Evolutionary conservation across 768 basidiomycete genomes (phyloP).

Genomic region (Boletus subparvulus): DNA sequence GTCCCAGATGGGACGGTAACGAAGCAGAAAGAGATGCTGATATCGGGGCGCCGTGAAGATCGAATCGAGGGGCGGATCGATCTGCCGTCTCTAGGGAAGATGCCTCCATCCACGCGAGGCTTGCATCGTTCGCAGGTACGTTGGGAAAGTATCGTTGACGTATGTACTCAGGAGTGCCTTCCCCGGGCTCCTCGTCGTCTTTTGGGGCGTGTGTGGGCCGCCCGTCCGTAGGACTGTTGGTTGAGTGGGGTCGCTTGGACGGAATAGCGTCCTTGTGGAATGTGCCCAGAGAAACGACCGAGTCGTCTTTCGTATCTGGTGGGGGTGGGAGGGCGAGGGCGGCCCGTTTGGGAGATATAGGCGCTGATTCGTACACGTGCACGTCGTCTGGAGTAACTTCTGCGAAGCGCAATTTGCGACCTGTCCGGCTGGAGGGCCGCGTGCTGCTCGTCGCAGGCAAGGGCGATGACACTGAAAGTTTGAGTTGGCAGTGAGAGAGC

Average conservation of each 20-base stretch:
- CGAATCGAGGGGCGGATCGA: slow-evolving; percentile 57
- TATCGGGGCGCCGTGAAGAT: slow-evolving; percentile 73
- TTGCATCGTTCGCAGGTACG: slow-evolving; percentile 65
- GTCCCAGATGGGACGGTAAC: slow-evolving; percentile 80
- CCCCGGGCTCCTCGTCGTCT: slow-evolving; percentile 43
- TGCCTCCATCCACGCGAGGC: slow-evolving; percentile 73
- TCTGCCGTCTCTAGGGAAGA: slow-evolving; percentile 10
- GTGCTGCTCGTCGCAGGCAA: slow-evolving; percentile 48
- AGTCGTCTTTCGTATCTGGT: slow-evolving; percentile 25
- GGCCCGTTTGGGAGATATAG: slow-evolving; percentile 65
- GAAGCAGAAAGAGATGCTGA: slow-evolving; percentile 48
- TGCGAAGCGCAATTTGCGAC: slow-evolving; percentile 69
- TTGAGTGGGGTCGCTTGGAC: slow-evolving; percentile 9
- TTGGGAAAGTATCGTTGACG: slow-evolving; percentile 80
- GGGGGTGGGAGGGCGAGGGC: slow-evolving; percentile 54
- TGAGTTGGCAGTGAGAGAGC: background rate
- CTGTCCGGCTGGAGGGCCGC: slow-evolving; percentile 57
- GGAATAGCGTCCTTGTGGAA: slow-evolving; percentile 27
- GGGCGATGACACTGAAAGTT: slow-evolving; percentile 38
- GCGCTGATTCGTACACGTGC: slow-evolving; percentile 80
- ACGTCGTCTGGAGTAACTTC: slow-evolving; percentile 73
- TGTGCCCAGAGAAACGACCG: slow-evolving; percentile 40
- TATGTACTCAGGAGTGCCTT: slow-evolving; percentile 82
- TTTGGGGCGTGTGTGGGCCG: background rate
- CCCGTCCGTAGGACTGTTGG: background rate